Evolutionary conservation across 495 filamentous ascomycete genomes (phyloP), one percentile per base, ranked within the genome.

Genomic region (Cenococcum geophilum): DNA sequence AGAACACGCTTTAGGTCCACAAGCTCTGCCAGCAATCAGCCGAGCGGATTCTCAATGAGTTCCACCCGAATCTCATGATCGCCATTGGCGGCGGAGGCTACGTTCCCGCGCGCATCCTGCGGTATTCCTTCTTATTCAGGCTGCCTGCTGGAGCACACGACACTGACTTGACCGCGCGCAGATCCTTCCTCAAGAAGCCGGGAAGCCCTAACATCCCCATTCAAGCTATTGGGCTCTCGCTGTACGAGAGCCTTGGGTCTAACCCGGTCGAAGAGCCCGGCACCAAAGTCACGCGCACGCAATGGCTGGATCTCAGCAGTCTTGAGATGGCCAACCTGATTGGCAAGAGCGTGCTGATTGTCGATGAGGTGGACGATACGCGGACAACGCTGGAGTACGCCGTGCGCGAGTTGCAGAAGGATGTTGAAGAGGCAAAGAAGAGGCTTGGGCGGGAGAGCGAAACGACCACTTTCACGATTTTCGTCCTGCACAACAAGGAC

Each of bases 291-390:
- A 97, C 89, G 36, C 87, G 95, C 65, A 97, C 95, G 37, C 93
- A 99, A 80, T 99, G 93, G 93, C 83, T 99, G 47, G 93, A 99
- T 74, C 79, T 99, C 61, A 86, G 81, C 68, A 88, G 86, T 45
- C 79, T 97, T 42, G 86, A 92, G 71, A 97, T 96, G 83, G 80
- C 86, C 71, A 93, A 89, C 76, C 74, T 99, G 70, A 87, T 99
- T 61, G 93, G 93, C 71, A 96, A 96, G 84, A 90, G 92, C 73
- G 89, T 99, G 58, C 80, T 99, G 51, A 99, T 99, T 63, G 95
- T 99, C 5, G 93, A 99, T 70, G 93, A 99, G 80, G 93, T 99
- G 11, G 93, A 99, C 73, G 93, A 99, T 74, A 97, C 93, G 32
- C 83, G 93, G 65, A 99, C 93, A 14, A 99, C 93, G 5, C 79